Percentiles rank a stretch among this genome's conserved stretches.
These are phyloP conservation scores for Leccinellum albellum DNA, from an alignment of 768 basidiomycete genomes.

Conservation along the genomic window DNA sequence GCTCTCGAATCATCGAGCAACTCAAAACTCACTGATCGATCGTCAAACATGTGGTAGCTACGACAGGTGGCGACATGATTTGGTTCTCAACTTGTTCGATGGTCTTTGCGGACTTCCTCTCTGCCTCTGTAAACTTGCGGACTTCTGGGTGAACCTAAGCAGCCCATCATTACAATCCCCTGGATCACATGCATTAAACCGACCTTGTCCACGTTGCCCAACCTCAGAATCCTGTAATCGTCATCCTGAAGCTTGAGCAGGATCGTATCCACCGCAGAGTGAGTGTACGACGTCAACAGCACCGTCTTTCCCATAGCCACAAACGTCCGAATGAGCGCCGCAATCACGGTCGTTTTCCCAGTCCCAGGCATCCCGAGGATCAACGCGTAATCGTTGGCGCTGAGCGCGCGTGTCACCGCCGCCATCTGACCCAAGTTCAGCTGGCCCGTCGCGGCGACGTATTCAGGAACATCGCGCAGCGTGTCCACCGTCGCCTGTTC, in stretches of 20 bases:
- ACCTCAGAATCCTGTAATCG: slow-evolving; percentile 71
- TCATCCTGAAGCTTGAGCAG: slow-evolving; percentile 70
- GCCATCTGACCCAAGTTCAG: slow-evolving; percentile 70
- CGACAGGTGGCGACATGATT: slow-evolving; percentile 84
- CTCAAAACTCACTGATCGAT: slow-evolving; percentile 78
- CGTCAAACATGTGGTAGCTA: slow-evolving; percentile 92
- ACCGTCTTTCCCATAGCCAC: slow-evolving; percentile 84
- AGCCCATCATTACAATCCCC: neutral
- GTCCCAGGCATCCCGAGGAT: slow-evolving; percentile 98
- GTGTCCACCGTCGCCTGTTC: slow-evolving; percentile 13
- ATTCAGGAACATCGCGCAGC: slow-evolving; percentile 27
- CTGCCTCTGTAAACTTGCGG: slow-evolving; percentile 63
- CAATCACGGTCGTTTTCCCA: slow-evolving; percentile 94
- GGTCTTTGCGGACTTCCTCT: slow-evolving; percentile 51
- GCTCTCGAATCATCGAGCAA: neutral
- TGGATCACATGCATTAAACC: slow-evolving; percentile 2
- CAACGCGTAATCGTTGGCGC: slow-evolving; percentile 85
- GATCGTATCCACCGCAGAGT: slow-evolving; percentile 98
- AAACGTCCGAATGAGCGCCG: slow-evolving; percentile 76
- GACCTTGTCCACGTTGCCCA: slow-evolving; percentile 93
- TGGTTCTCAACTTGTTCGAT: slow-evolving; percentile 83
- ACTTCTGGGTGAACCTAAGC: slow-evolving; percentile 79
- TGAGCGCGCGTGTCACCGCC: slow-evolving; percentile 72
- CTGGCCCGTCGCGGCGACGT: slow-evolving; percentile 30
- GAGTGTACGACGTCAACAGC: slow-evolving; percentile 88